Percentiles rank a stretch among this genome's conserved stretches.
Conservation (phyloP, 306 rosid species). For the Rubus parviflorus region DNA sequence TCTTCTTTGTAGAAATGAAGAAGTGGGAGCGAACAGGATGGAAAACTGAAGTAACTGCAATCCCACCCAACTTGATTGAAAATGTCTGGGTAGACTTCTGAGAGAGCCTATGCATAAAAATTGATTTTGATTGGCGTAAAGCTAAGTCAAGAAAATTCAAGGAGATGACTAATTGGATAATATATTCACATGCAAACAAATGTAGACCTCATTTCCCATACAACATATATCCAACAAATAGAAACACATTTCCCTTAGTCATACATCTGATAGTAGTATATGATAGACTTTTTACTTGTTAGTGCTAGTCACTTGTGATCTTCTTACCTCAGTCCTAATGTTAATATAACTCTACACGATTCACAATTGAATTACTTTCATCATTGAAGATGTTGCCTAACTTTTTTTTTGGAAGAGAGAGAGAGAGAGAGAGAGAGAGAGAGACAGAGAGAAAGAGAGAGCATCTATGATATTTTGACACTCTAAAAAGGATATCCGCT, state of each 20-base stretch:
- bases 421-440: background rate
- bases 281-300: background rate
- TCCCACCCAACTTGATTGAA: constrained; percentile 80
- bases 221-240: background rate
- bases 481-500: constrained; percentile 77
- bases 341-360: no score
- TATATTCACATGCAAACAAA: background rate
- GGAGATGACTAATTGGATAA: background rate
- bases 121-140: constrained; percentile 81
- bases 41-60: constrained; percentile 79
- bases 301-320: background rate
- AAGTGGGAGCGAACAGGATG: constrained; percentile 80
- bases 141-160: constrained; percentile 63
- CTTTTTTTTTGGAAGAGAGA: no score
- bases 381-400: no score
- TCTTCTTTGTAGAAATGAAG: constrained; percentile 75
- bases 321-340: no score
- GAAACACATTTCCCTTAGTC: background rate
- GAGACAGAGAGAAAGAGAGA: background rate
- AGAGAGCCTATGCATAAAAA: constrained; percentile 78
- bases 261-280: background rate
- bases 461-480: background rate
- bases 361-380: no score
- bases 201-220: background rate
- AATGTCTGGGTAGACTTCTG: constrained; percentile 71